Conservation (phyloP, 1,284 basidiomycete genomes). For the Ceratobasidium sp. region DNA sequence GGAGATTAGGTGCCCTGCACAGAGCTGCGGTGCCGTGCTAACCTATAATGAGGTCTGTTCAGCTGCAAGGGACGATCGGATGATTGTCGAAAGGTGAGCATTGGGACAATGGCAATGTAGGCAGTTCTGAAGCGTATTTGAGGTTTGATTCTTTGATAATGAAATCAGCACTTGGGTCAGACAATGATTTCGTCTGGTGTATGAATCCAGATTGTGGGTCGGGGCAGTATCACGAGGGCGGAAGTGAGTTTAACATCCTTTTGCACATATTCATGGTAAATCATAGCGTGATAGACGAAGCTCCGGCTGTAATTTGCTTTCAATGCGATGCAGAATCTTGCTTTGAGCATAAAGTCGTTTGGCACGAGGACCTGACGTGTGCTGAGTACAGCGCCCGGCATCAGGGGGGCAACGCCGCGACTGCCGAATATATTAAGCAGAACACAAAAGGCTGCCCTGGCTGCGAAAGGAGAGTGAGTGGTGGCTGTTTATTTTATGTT, state of each 20-base stretch:
- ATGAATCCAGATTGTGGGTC: not conserved
- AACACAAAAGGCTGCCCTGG: conserved; percentile 12
- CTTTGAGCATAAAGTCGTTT: conserved; percentile 11
- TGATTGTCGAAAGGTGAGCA: not conserved
- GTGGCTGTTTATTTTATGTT: too few species aligned
- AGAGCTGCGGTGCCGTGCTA: not conserved
- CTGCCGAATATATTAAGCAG: not conserved
- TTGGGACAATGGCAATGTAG: too few species aligned
- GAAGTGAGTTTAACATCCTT: conserved; percentile 1
- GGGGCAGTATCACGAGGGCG: not conserved
- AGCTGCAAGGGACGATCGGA: not conserved
- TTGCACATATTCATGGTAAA: too few species aligned
- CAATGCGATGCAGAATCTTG: conserved; percentile 8
- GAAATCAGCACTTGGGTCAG: not conserved
- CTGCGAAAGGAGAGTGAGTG: conserved; percentile 11
- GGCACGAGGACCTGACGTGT: conserved; percentile 32
- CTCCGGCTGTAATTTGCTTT: conserved; percentile 7
- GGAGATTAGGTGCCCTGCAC: not conserved
- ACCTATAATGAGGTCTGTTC: not conserved
- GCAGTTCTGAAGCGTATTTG: too few species aligned
- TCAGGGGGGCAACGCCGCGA: not conserved
- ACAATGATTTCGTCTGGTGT: not conserved
- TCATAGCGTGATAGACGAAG: not conserved
- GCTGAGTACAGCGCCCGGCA: conserved; percentile 1
- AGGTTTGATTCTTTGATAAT: not conserved